Conservation (phyloP, 2,329 filamentous ascomycete species). For the Chrysosporium keratinophilum region DNA sequence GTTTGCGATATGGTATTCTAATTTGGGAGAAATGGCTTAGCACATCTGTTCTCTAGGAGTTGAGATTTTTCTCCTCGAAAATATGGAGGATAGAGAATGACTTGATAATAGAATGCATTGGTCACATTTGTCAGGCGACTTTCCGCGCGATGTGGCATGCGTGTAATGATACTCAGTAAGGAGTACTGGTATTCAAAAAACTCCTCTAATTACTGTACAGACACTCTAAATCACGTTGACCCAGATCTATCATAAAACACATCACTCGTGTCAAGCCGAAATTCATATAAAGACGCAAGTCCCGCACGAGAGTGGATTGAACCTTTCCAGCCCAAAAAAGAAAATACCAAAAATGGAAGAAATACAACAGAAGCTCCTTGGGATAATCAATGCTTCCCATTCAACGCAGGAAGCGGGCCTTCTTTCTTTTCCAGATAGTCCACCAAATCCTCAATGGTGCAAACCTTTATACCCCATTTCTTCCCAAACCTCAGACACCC, state of each 20-base stretch:
- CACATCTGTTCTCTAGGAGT: not conserved
- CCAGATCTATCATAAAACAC: not conserved
- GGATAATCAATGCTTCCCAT: conserved; percentile 24
- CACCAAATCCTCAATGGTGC: conserved; percentile 87
- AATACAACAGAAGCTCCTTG: not conserved
- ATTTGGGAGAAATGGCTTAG: not conserved
- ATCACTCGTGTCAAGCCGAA: not conserved
- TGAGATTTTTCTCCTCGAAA: not conserved
- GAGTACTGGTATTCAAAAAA: not conserved
- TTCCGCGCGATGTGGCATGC: not conserved
- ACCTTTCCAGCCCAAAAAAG: not conserved
- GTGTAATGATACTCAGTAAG: not conserved
- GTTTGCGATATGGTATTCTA: not conserved
- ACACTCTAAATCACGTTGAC: not conserved
- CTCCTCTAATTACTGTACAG: not conserved
- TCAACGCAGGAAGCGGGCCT: conserved; percentile 33
- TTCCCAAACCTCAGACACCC: conserved; percentile 79
- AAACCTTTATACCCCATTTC: conserved; percentile 81
- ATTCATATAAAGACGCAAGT: not conserved
- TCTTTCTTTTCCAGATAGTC: conserved; percentile 67
- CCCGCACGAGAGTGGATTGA: not conserved
- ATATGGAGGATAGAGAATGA: not conserved
- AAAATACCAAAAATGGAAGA: not conserved
- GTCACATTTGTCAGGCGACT: not conserved
- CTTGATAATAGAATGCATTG: not conserved